A percentile compares a stretch with the other conserved stretches of the same genome.
These are phyloP conservation scores for Sporothrix brunneoviolacea DNA, from an alignment of 2,329 filamentous ascomycete species.

Conservation along the genomic window DNA sequence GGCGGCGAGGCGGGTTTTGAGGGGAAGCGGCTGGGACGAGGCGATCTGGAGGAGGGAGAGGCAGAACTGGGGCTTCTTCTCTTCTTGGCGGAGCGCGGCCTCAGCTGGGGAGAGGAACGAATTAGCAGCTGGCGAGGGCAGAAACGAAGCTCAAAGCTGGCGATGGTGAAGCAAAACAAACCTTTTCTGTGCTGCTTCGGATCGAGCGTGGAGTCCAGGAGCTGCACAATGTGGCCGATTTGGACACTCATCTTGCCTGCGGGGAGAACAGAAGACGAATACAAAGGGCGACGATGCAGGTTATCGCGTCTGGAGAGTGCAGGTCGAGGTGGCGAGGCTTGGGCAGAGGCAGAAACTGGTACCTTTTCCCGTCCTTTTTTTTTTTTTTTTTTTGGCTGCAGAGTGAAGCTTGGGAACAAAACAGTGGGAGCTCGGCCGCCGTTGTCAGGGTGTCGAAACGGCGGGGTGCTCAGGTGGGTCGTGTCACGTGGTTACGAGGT, in stretches of 20 bases:
- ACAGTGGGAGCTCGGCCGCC: constrained; percentile 12
- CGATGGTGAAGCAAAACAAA: constrained; percentile 30
- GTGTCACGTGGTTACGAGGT: constrained; percentile 1
- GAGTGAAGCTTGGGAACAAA: constrained; percentile 11
- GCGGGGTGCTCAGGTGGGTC: constrained; percentile 13
- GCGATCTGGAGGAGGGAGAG: constrained; percentile 85
- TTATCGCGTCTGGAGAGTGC: neutral
- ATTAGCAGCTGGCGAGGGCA: neutral
- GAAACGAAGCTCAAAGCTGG: no score
- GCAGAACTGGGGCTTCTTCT: constrained; percentile 81
- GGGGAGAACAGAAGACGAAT: neutral
- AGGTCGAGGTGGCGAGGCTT: neutral
- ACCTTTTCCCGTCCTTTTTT: constrained; percentile 1
- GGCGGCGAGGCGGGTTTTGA: constrained; percentile 76
- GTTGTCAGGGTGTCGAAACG: constrained; percentile 13
- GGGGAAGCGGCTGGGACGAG: constrained; percentile 62
- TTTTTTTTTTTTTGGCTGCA: constrained; percentile 1
- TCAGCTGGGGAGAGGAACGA: constrained; percentile 57
- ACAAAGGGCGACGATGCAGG: neutral
- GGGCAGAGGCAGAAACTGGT: neutral
- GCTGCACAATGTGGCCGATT: constrained; percentile 61
- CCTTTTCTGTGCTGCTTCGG: constrained; percentile 84
- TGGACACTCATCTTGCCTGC: constrained; percentile 47
- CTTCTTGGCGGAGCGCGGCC: constrained; percentile 67
- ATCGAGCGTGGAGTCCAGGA: constrained; percentile 87